phyloP scores from a whole-genome alignment of 768 basidiomycete species.

The Royoungia palumana region DNA sequence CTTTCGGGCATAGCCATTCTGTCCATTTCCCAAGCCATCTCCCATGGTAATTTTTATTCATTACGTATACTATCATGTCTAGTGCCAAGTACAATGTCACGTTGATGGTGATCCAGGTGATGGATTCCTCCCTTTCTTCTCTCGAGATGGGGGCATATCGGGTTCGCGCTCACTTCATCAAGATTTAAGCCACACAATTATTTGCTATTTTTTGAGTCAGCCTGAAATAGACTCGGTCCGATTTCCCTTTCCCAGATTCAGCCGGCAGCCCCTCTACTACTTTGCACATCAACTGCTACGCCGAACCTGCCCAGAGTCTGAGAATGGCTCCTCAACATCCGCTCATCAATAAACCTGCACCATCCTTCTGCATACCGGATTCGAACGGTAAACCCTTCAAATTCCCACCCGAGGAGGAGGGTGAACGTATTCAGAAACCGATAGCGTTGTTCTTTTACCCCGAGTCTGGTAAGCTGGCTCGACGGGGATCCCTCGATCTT shows the following conservation, averaged over 20 bases:
- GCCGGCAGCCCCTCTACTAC: background rate
- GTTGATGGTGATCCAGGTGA: too few relatives aligned
- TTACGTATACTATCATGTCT: too few relatives aligned
- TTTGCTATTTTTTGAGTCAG: background rate
- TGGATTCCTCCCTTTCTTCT: too few relatives aligned
- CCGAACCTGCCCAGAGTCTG: conserved; percentile 4
- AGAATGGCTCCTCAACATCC: conserved; percentile 45
- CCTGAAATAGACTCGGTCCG: background rate
- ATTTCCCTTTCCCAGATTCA: conserved; percentile 1
- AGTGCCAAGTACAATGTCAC: too few relatives aligned
- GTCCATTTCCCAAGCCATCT: background rate
- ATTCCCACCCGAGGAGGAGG: conserved; percentile 54
- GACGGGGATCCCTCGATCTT: background rate
- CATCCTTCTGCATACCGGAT: conserved; percentile 61
- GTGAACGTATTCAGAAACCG: conserved; percentile 40
- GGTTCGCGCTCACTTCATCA: conserved; percentile 3
- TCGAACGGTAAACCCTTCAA: conserved; percentile 59
- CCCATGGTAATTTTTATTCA: conserved; percentile 3
- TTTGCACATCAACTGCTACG: background rate
- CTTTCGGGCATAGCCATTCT: background rate
- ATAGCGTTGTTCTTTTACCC: conserved; percentile 80
- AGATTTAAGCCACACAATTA: background rate
- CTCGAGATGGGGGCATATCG: too few relatives aligned
- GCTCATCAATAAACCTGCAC: conserved; percentile 63
- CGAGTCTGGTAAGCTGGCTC: conserved; percentile 49